These are phyloP conservation scores for Fusarium napiforme DNA, from an alignment of 2,329 filamentous ascomycete species.

Conservation along the genomic window DNA sequence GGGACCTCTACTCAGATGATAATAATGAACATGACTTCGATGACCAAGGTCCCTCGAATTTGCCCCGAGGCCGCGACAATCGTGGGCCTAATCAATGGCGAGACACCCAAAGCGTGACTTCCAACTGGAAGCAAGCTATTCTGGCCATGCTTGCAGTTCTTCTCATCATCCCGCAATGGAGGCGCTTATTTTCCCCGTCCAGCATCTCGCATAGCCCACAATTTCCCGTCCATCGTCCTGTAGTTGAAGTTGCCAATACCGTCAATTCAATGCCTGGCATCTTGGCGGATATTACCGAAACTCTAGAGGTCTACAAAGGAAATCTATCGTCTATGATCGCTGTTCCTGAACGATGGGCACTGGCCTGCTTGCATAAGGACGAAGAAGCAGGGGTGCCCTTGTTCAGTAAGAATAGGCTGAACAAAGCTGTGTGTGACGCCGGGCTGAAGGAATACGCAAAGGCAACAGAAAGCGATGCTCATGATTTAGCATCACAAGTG, in stretches of 20 bases:
- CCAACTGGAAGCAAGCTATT: neutral
- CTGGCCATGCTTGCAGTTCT: neutral
- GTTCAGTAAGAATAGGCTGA: no score
- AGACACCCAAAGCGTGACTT: neutral
- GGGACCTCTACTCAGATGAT: neutral
- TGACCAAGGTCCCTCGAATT: neutral
- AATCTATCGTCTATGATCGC: neutral
- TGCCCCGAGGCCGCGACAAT: no score
- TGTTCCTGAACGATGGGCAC: neutral
- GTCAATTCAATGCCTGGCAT: neutral
- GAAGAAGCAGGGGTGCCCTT: no score
- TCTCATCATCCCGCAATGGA: neutral
- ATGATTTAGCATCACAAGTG: no score
- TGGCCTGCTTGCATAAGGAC: neutral
- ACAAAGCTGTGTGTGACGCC: no score
- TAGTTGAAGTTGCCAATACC: neutral
- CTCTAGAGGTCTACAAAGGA: neutral
- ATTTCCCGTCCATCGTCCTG: neutral
- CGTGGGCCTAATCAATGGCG: neutral
- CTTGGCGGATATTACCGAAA: neutral
- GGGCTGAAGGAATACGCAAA: no score
- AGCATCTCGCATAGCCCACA: no score
- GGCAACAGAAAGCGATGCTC: no score
- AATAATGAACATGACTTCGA: neutral
- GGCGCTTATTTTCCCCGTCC: neutral